Conservation (phyloP, 2,329 filamentous ascomycete species). For the Ascochyta rabiei region DNA sequence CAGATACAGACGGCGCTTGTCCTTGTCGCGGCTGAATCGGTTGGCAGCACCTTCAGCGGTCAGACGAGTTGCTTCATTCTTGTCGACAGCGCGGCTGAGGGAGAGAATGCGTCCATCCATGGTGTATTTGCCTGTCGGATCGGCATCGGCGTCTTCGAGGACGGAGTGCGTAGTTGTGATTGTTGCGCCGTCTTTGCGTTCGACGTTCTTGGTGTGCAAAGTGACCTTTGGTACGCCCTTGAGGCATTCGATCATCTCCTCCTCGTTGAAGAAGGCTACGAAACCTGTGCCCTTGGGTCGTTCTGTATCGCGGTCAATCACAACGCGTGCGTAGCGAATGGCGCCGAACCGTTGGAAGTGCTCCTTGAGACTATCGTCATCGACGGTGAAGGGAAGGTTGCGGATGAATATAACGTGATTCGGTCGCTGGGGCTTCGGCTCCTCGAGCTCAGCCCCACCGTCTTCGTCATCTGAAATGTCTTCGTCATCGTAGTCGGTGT, state of each 20-base stretch:
- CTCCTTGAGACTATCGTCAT: constrained; percentile 79
- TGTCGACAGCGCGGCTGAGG: constrained; percentile 82
- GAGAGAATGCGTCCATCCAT: constrained; percentile 87
- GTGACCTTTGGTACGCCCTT: constrained; percentile 67
- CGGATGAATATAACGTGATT: constrained; percentile 86
- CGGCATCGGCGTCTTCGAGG: constrained; percentile 82
- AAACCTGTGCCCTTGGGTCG: constrained; percentile 92
- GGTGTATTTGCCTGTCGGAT: constrained; percentile 84
- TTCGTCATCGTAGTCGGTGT: constrained; percentile 47
- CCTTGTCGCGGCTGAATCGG: constrained; percentile 74
- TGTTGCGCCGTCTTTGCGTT: constrained; percentile 45
- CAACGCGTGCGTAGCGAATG: constrained; percentile 89
- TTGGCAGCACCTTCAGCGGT: constrained; percentile 69
- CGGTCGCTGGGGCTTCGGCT: constrained; percentile 59
- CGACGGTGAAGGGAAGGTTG: constrained; percentile 88
- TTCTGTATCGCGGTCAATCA: constrained; percentile 83
- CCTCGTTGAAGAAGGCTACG: constrained; percentile 83
- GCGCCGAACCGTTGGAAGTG: constrained; percentile 89
- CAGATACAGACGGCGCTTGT: constrained; percentile 89
- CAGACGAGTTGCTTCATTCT: constrained; percentile 76
- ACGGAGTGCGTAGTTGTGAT: constrained; percentile 68
- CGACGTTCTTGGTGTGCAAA: constrained; percentile 45
- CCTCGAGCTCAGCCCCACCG: constrained; percentile 33
- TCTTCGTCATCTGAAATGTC: constrained; percentile 51
- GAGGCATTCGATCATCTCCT: constrained; percentile 78